These are phyloP conservation scores for Acorus calamus DNA, from an alignment of 106 monocot genomes.

Conservation along the genomic window DNA sequence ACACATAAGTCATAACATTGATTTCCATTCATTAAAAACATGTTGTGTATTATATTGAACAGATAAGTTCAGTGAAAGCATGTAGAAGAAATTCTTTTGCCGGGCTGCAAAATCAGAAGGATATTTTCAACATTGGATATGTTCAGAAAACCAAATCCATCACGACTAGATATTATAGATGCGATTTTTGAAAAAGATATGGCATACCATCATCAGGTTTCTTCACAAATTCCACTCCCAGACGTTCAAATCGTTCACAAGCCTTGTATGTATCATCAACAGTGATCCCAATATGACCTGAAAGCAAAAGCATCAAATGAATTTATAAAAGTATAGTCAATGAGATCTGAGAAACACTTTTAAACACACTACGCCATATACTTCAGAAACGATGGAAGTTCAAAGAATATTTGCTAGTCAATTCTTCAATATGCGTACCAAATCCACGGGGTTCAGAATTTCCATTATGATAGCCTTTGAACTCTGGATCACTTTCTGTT, in stretches of 20 bases:
- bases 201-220: constrained; percentile 88
- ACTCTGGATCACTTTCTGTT: constrained; percentile 93
- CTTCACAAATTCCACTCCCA: constrained; percentile 95
- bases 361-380: too few species aligned
- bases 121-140: neutral
- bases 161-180: too few species aligned
- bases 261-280: constrained; percentile 96
- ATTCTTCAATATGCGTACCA: constrained; percentile 32
- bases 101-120: too few species aligned
- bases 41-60: too few species aligned
- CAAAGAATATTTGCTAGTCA: neutral
- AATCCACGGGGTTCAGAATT: constrained; percentile 99
- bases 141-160: too few species aligned
- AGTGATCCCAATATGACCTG: constrained; percentile 93
- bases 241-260: constrained; percentile 76
- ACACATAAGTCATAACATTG: too few species aligned
- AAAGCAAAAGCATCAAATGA: constrained; percentile 1
- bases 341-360: too few species aligned
- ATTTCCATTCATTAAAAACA: too few species aligned
- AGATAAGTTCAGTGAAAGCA: too few species aligned
- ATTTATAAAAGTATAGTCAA: neutral
- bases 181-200: neutral
- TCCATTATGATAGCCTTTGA: constrained; percentile 96
- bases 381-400: too few species aligned
- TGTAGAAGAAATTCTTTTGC: too few species aligned